phyloP scores from a whole-genome alignment of 1,284 basidiomycete species.

The Mycocalia duriaeana region DNA sequence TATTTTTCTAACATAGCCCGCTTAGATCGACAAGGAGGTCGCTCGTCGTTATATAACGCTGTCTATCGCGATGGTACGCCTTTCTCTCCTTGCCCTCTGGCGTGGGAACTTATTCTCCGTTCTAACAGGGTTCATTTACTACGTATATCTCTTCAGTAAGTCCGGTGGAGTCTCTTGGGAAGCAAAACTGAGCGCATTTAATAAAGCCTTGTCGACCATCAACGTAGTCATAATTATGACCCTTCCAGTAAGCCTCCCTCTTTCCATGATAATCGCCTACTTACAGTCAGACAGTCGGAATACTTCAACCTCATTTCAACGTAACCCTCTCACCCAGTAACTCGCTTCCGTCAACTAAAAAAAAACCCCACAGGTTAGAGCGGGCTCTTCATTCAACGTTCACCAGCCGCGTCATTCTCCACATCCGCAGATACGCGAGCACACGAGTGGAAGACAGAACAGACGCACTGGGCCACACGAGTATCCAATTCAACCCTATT shows the following conservation, averaged over 20 bases:
- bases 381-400: not conserved
- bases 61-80: not conserved
- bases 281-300: not conserved
- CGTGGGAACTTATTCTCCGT: not conserved
- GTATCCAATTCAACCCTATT: too few species aligned
- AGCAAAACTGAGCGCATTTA: not conserved
- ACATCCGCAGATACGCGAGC: not conserved
- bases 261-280: not conserved
- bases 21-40: not conserved
- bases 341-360: not conserved
- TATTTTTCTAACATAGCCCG: not conserved
- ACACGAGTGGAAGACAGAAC: not conserved
- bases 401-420: not conserved
- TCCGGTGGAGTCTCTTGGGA: not conserved
- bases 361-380: not conserved
- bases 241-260: not conserved
- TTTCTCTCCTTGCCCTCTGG: not conserved
- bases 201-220: not conserved
- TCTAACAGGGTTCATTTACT: not conserved
- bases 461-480: too few species aligned
- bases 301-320: not conserved
- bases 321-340: not conserved
- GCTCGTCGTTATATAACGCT: not conserved
- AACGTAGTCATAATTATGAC: not conserved
- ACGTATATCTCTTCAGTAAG: not conserved